These are phyloP conservation scores for Aspergillus transmontanensis DNA, from an alignment of 2,329 filamentous ascomycete genomes.

Conservation along the genomic window DNA sequence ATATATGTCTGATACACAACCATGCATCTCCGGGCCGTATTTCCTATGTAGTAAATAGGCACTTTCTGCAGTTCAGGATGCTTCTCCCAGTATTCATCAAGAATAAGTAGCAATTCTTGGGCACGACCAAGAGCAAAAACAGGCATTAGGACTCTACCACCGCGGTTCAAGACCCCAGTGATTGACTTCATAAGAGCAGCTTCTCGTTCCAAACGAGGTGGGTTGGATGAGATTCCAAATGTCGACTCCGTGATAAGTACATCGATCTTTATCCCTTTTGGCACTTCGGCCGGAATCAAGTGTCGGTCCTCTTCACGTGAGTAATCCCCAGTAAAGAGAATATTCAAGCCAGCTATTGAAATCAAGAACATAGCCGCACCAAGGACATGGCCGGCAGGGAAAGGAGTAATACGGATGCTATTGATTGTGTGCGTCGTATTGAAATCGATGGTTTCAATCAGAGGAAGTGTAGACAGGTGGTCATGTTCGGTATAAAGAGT, in stretches of 20 bases:
- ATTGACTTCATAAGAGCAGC: constrained; percentile 94
- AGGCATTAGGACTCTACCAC: constrained; percentile 88
- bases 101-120: constrained; percentile 88
- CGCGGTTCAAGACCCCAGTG: constrained; percentile 85
- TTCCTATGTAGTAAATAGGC: constrained; percentile 97
- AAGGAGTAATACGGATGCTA: constrained; percentile 93
- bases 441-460: constrained; percentile 97
- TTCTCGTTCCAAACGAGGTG: constrained; percentile 87
- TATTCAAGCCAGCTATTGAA: constrained; percentile 94
- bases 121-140: constrained; percentile 93
- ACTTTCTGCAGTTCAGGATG: constrained; percentile 86
- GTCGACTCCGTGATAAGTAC: constrained; percentile 97
- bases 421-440: constrained; percentile 97
- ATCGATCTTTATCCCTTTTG: constrained; percentile 86
- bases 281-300: constrained; percentile 89
- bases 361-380: constrained; percentile 98
- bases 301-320: constrained; percentile 94
- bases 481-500: constrained; percentile 92
- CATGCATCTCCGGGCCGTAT: constrained; percentile 95
- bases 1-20: constrained; percentile 98
- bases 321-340: constrained; percentile 97
- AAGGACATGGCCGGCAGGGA: constrained; percentile 95
- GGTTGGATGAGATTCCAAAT: constrained; percentile 92
- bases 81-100: constrained; percentile 95
- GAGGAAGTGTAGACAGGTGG: constrained; percentile 86